Percentiles rank a stretch among this genome's conserved stretches.
Conservation (phyloP, 2,329 filamentous ascomycete genomes). For the Botrytis cinerea region DNA sequence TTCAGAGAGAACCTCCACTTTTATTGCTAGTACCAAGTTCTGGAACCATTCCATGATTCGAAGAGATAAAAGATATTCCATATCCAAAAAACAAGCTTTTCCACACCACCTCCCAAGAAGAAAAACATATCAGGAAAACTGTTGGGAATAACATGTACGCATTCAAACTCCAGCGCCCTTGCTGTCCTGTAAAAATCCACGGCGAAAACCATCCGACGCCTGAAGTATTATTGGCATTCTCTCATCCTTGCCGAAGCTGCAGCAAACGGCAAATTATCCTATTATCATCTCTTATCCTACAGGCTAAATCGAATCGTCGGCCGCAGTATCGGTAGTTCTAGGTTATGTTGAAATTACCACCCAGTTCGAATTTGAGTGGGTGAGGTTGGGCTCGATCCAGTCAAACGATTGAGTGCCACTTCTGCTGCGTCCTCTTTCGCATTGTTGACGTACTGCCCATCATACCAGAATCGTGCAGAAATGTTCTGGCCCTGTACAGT, state of each 20-base stretch:
- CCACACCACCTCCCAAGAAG: conserved; percentile 22
- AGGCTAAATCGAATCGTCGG: conserved; percentile 31
- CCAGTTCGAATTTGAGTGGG: conserved; percentile 45
- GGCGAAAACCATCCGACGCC: conserved; percentile 38
- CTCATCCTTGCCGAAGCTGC: conserved; percentile 39
- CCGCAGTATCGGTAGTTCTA: conserved; percentile 22
- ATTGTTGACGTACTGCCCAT: conserved; percentile 83
- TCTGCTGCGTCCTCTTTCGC: conserved; percentile 91
- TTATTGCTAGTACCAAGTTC: conserved; percentile 14
- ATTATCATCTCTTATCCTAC: conserved; percentile 40
- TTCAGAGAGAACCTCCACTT: neutral
- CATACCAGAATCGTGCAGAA: conserved; percentile 86
- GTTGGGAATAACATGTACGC: conserved; percentile 10
- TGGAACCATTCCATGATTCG: conserved; percentile 14
- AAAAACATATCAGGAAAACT: conserved; percentile 16
- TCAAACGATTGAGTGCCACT: conserved; percentile 65
- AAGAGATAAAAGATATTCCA: conserved; percentile 13
- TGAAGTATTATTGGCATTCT: conserved; percentile 36
- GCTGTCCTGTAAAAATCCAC: conserved; percentile 36
- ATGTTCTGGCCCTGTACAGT: conserved; percentile 66
- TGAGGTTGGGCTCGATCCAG: conserved; percentile 46
- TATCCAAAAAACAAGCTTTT: conserved; percentile 26
- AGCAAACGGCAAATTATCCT: conserved; percentile 29
- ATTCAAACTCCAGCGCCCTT: conserved; percentile 34
- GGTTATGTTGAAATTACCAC: conserved; percentile 41